Evolutionary conservation across 768 basidiomycete species (phyloP).

Genomic region (Termitomyces titanicus): DNA sequence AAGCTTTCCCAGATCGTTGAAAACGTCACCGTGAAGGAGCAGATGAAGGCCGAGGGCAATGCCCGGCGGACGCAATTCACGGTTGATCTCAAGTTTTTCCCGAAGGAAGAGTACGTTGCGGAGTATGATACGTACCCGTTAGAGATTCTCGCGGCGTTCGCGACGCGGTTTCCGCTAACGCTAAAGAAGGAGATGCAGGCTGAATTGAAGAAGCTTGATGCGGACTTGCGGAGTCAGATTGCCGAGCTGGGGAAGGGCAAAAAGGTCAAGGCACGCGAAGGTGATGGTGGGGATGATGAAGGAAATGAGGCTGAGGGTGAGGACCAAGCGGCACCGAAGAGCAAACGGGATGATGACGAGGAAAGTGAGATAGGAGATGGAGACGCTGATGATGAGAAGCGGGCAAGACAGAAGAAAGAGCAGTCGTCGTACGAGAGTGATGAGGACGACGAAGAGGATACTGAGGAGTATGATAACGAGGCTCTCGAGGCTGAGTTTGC

Average conservation of each 20-base stretch:
- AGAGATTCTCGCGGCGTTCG: slow-evolving; percentile 73
- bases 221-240: slow-evolving; percentile 75
- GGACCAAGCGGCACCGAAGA: slow-evolving; percentile 28
- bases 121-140: slow-evolving; percentile 76
- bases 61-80: slow-evolving; percentile 77
- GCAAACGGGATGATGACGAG: slow-evolving; percentile 51
- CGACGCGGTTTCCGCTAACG: slow-evolving; percentile 68
- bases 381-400: slow-evolving; percentile 79
- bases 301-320: slow-evolving; percentile 46
- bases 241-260: slow-evolving; percentile 83
- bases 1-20: slow-evolving; percentile 88
- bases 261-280: slow-evolving; percentile 39
- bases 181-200: slow-evolving; percentile 82
- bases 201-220: slow-evolving; percentile 84
- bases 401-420: slow-evolving; percentile 65
- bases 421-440: slow-evolving; percentile 77
- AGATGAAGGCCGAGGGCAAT: slow-evolving; percentile 59
- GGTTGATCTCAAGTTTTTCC: slow-evolving; percentile 82
- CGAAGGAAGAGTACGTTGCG: slow-evolving; percentile 72
- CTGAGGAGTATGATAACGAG: slow-evolving; percentile 48
- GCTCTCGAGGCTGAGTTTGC: slow-evolving; percentile 65
- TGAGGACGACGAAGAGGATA: slow-evolving; percentile 52
- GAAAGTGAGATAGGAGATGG: slow-evolving; percentile 78
- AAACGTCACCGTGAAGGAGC: slow-evolving; percentile 76
- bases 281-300: slow-evolving; percentile 53